Base-by-base conservation (phyloP, 345 rosid species). In the Raphanus raphanistrum region DNA sequence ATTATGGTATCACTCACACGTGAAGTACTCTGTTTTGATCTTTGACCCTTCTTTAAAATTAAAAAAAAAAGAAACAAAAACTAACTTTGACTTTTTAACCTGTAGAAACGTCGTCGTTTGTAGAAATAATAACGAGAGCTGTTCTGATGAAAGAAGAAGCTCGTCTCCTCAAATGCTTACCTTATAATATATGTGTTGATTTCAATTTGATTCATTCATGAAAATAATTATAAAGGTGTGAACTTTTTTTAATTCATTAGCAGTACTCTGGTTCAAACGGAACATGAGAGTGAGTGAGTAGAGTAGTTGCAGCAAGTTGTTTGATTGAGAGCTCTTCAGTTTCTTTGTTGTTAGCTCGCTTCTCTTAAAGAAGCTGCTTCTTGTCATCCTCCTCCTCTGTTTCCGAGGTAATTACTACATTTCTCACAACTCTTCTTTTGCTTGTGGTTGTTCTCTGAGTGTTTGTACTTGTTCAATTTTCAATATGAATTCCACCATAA, bases 291-390 rank as follows among this genome's bases (percentile, higher is more conserved):
- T 21, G 21, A 21, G 21, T 21, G 21, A 21, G 21, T 21, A 21
- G 21, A 36, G 41, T 36, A 36, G 41, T 36, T 36, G 41, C 41
- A 36, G 41, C 21, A 21, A 21, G 21, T 21, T 21, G 21, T 21
- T 36, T 36, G 48, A 11, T 0, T 41, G 48, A 41, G 48, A 41
- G 48, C 13, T 41, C 48, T 79, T 77, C 90, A 3, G 81, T 92
- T 68, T 85, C 98, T 4, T 33, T 95, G 81, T 75, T 92, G 63
- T 69, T 95, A 74, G 99, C 98, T 63, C 98, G 98, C 90, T 68
- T 88, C 96, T 33, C 87, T 95, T 43, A 86, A 81, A 33, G 81
- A 85, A 57, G 99, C 98, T 68, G 85, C 92, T 41, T 82, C 96
- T 6, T 87, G 87, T 75, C 96, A 95, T 74, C 90, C 96, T 83